Percentiles rank a stretch among this genome's conserved stretches.
phyloP scores from a whole-genome alignment of 2,329 filamentous ascomycete species.

The Dactylellina drechsleri region DNA sequence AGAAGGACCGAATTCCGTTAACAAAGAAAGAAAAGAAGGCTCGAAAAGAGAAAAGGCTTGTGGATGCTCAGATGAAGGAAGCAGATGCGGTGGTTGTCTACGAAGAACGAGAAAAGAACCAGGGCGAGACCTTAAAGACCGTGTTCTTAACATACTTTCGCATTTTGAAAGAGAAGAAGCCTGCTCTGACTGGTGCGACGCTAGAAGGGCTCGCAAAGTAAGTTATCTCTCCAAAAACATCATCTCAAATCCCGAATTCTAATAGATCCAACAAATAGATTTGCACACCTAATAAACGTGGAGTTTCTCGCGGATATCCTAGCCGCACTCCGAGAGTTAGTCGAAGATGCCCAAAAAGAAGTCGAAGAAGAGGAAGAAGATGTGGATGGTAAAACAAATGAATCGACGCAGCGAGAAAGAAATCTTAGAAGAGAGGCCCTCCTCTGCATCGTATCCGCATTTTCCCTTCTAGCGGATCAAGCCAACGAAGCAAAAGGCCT shows the following conservation, averaged over 20 bases:
- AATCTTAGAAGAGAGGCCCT: conserved; percentile 87
- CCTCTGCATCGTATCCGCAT: conserved; percentile 94
- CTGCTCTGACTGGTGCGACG: conserved; percentile 93
- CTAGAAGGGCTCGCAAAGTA: conserved; percentile 81
- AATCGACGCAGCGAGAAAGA: conserved; percentile 62
- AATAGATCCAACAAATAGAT: conserved; percentile 66
- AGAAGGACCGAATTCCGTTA: conserved; percentile 61
- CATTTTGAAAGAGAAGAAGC: conserved; percentile 82
- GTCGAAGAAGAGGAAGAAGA: conserved; percentile 64
- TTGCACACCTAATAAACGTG: conserved; percentile 96
- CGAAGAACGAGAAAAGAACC: conserved; percentile 91
- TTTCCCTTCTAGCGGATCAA: conserved; percentile 93
- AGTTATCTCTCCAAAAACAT: not conserved
- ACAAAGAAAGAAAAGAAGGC: conserved; percentile 88
- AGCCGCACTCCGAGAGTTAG: conserved; percentile 92
- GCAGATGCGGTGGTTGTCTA: conserved; percentile 91
- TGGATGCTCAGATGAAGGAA: conserved; percentile 92
- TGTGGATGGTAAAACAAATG: conserved; percentile 65
- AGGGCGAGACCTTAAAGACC: conserved; percentile 93
- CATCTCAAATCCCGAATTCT: not conserved
- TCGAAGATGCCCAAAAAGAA: conserved; percentile 73
- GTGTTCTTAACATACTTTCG: conserved; percentile 97
- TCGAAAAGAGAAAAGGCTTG: conserved; percentile 82
- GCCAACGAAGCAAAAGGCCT: conserved; percentile 82
- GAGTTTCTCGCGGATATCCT: conserved; percentile 98